A percentile compares a stretch with the other conserved stretches of the same genome.
Evolutionary conservation across 1,139 yeast genomes (phyloP).

Genomic region (Debaryomycetaceae sp.): DNA sequence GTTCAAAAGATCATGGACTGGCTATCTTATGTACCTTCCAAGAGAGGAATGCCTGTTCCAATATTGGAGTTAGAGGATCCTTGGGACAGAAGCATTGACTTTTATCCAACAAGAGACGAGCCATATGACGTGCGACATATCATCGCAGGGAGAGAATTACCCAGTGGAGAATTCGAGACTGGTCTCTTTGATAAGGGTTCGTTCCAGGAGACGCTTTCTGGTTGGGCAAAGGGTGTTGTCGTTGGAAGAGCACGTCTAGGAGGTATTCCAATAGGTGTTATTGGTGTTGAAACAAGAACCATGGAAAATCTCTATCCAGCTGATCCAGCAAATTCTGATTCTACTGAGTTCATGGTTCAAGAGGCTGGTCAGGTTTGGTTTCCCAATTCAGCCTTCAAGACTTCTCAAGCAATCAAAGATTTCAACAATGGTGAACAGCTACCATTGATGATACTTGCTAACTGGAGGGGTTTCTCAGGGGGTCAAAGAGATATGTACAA

Average conservation of each 20-base stretch:
- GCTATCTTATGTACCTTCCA: slow-evolving; percentile 94
- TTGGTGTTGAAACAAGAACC: slow-evolving; percentile 89
- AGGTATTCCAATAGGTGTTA: slow-evolving; percentile 97
- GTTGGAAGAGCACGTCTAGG: slow-evolving; percentile 98
- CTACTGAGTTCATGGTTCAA: slow-evolving; percentile 81
- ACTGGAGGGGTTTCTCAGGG: slow-evolving; percentile 99
- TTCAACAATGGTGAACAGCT: slow-evolving; percentile 97
- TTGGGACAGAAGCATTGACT: slow-evolving; percentile 94
- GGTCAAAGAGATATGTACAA: slow-evolving; percentile 99
- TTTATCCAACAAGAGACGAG: slow-evolving; percentile 66
- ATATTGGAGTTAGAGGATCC: slow-evolving; percentile 74
- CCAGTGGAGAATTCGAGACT: slow-evolving; percentile 65
- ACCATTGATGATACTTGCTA: slow-evolving; percentile 95
- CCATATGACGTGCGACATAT: slow-evolving; percentile 93
- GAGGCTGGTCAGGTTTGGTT: slow-evolving; percentile 99
- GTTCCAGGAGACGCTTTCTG: slow-evolving; percentile 95
- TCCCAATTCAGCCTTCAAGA: slow-evolving; percentile 98
- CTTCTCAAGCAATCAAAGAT: slow-evolving; percentile 97
- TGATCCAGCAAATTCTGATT: slow-evolving; percentile 95
- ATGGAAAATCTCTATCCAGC: slow-evolving; percentile 92
- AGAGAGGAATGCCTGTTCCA: slow-evolving; percentile 88
- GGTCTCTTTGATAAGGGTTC: slow-evolving; percentile 92
- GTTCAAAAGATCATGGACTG: slow-evolving; percentile 92
- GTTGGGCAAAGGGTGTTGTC: slow-evolving; percentile 98
- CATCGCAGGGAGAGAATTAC: slow-evolving; percentile 76